phyloP scores from a whole-genome alignment of 768 basidiomycete genomes.

The Lactarius psammicola region DNA sequence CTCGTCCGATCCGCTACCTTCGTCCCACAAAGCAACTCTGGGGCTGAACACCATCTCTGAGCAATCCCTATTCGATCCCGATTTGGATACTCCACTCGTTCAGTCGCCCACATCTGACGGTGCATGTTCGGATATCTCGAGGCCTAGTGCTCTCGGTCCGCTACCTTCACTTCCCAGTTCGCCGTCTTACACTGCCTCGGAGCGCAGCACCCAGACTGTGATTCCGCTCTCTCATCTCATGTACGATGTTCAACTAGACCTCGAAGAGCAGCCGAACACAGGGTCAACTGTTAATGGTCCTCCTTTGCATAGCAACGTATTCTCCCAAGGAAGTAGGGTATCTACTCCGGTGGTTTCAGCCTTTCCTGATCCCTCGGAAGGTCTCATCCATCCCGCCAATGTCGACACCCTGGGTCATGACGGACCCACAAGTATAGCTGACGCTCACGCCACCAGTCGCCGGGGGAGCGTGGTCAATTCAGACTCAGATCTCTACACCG shows the following conservation, averaged over 20 bases:
- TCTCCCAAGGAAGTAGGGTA: not conserved
- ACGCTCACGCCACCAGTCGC: not conserved
- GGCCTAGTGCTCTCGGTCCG: slow-evolving; percentile 11
- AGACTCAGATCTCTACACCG: slow-evolving; percentile 16
- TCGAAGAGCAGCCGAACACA: not conserved
- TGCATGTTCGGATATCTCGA: slow-evolving; percentile 1
- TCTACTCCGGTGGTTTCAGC: not conserved
- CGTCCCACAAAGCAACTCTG: not conserved
- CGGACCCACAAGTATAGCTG: not conserved
- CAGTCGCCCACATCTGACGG: not conserved
- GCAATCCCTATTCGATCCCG: not conserved
- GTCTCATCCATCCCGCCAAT: not conserved
- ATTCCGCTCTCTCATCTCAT: not conserved
- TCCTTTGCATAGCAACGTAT: not conserved
- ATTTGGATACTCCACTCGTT: not conserved
- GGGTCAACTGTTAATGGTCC: not conserved
- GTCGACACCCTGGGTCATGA: not conserved
- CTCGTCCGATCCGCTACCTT: too few species aligned
- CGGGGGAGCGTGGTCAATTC: not conserved
- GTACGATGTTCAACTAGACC: not conserved
- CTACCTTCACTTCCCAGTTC: slow-evolving; percentile 8
- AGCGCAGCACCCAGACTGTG: slow-evolving; percentile 6
- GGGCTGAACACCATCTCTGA: not conserved
- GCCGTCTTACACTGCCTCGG: not conserved
- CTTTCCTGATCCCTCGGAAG: not conserved